A percentile compares a stretch with the other conserved stretches of the same genome.
Conservation (phyloP, 1,284 basidiomycete species). For the Hymenochaete sp. region DNA sequence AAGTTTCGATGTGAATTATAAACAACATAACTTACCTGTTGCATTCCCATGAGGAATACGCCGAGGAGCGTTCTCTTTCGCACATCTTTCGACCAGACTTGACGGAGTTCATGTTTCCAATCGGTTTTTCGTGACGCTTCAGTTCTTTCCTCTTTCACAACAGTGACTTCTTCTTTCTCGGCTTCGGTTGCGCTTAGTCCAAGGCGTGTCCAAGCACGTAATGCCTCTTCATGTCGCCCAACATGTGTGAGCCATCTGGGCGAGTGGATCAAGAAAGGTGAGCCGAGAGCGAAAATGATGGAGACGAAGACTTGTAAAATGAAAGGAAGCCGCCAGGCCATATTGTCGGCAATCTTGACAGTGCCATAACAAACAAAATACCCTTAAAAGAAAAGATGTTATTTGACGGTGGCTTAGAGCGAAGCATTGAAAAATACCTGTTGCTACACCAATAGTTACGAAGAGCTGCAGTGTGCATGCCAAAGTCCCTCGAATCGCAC, state of each 20-base stretch:
- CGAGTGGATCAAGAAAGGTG: conserved; percentile 43
- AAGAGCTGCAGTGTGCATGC: conserved; percentile 38
- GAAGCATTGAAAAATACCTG: conserved; percentile 21
- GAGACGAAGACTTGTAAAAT: conserved; percentile 35
- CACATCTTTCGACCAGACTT: conserved; percentile 27
- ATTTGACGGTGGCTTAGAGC: no score
- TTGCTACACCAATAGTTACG: conserved; percentile 36
- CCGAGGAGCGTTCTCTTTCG: conserved; percentile 35
- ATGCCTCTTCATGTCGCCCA: conserved; percentile 35
- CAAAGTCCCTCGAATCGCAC: conserved; percentile 34
- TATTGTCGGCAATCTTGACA: conserved; percentile 28
- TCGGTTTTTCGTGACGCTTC: no score
- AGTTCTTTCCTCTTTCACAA: conserved; percentile 18
- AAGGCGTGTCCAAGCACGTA: conserved; percentile 25
- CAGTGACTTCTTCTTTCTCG: conserved; percentile 26
- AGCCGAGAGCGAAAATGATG: conserved; percentile 34
- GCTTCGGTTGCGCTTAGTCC: conserved; percentile 26
- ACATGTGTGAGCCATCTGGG: conserved; percentile 42
- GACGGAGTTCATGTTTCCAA: conserved; percentile 19
- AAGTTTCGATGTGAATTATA: not conserved
- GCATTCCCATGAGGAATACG: conserved; percentile 38
- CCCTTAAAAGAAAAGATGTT: conserved; percentile 25
- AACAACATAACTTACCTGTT: conserved; percentile 34
- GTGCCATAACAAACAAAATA: conserved; percentile 45
- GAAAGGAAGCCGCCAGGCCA: conserved; percentile 44